These are phyloP conservation scores for Stereocaulon alpinum DNA, from an alignment of 495 filamentous ascomycete species.

Conservation along the genomic window DNA sequence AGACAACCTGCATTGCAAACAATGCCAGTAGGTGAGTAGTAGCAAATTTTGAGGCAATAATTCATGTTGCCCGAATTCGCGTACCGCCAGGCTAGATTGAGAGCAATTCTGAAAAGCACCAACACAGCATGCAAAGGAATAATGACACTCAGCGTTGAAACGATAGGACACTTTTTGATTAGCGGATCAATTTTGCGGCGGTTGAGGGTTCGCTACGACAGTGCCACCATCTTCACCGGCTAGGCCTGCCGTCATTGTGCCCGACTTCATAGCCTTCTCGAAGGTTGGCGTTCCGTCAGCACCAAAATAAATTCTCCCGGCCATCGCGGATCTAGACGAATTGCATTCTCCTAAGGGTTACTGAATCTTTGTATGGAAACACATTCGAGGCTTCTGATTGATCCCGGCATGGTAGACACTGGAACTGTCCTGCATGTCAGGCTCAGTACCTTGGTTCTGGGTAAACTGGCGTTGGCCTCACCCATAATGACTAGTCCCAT, in stretches of 20 bases:
- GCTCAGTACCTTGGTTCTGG: neutral
- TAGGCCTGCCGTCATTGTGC: neutral
- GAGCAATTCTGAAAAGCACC: no score
- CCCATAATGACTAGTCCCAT: neutral
- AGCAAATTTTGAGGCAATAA: no score
- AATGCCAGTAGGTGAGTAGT: no score
- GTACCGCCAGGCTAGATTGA: no score
- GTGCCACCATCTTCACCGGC: neutral
- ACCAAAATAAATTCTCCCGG: neutral
- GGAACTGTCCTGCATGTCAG: neutral
- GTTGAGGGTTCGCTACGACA: neutral
- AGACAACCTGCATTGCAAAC: no score
- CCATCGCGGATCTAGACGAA: neutral
- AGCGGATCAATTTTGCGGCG: neutral
- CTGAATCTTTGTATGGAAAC: neutral
- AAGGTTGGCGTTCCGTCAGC: neutral
- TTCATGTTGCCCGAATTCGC: no score
- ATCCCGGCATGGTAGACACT: neutral
- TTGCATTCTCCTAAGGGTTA: neutral
- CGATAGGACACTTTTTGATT: no score
- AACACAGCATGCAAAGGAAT: no score
- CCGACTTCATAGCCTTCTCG: neutral
- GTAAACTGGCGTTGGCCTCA: neutral
- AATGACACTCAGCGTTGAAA: no score
- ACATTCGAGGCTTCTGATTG: neutral